A percentile compares a stretch with the other conserved stretches of the same genome.
These are phyloP conservation scores for Fusarium mundagurra DNA, from an alignment of 2,329 filamentous ascomycete genomes.

Conservation along the genomic window DNA sequence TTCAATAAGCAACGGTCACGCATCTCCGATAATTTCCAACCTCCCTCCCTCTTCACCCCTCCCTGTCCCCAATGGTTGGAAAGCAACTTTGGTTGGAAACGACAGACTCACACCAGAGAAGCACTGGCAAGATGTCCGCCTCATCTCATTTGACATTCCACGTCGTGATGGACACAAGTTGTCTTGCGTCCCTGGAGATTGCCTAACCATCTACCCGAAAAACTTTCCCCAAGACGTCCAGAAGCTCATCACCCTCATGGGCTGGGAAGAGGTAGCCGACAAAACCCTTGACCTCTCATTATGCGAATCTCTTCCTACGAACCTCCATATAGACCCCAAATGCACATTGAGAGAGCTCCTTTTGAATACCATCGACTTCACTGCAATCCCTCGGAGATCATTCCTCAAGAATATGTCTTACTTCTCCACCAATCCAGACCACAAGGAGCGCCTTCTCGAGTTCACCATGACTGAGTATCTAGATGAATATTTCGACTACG, in stretches of 20 bases:
- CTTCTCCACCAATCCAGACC: constrained; percentile 76
- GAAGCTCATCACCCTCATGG: constrained; percentile 79
- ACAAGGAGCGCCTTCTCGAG: constrained; percentile 84
- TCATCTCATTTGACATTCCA: constrained; percentile 70
- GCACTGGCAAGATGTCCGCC: constrained; percentile 96
- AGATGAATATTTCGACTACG: constrained; percentile 96
- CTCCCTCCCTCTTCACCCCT: constrained; percentile 52
- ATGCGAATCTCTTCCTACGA: constrained; percentile 46
- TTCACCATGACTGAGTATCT: constrained; percentile 82
- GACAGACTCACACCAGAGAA: constrained; percentile 74
- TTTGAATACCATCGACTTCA: constrained; percentile 87
- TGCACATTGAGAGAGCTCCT: constrained; percentile 79
- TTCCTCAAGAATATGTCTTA: constrained; percentile 85
- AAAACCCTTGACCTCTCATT: constrained; percentile 64
- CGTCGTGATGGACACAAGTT: constrained; percentile 31
- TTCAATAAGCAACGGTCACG: constrained; percentile 17
- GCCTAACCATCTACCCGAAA: constrained; percentile 84
- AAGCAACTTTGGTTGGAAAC: constrained; percentile 72
- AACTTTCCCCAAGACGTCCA: constrained; percentile 87
- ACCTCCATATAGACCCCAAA: constrained; percentile 51
- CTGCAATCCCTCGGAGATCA: constrained; percentile 84
- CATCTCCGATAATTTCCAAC: constrained; percentile 20
- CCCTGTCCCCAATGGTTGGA: constrained; percentile 65
- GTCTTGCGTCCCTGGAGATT: constrained; percentile 75
- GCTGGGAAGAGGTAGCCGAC: constrained; percentile 80